phyloP scores from a whole-genome alignment of 345 rosid genomes.

The Leavenworthia alabamica region DNA sequence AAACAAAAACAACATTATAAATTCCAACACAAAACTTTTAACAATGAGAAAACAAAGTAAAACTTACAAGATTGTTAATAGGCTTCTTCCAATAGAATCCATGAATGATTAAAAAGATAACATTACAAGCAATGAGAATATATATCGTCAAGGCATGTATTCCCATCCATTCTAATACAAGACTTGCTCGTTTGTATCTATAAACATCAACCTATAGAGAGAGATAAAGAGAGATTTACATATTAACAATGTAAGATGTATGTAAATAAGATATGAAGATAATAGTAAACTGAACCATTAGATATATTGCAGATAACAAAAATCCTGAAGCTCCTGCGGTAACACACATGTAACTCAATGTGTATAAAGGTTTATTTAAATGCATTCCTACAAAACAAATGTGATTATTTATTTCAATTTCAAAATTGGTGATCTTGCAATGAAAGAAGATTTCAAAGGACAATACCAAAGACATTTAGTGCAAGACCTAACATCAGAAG shows the following conservation, averaged over 20 bases:
- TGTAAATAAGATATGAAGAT: neutral
- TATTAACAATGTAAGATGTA: neutral
- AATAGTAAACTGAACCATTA: slow-evolving; percentile 42
- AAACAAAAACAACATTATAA: neutral
- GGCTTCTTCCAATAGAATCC: slow-evolving; percentile 82
- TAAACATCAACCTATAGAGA: slow-evolving; percentile 60
- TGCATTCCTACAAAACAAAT: slow-evolving; percentile 55
- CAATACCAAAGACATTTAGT: slow-evolving; percentile 51
- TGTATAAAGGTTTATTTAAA: slow-evolving; percentile 75
- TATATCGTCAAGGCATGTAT: slow-evolving; percentile 63
- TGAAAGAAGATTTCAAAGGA: neutral
- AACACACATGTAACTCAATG: slow-evolving; percentile 69
- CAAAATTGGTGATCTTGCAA: too few species aligned
- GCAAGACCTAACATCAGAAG: slow-evolving; percentile 48
- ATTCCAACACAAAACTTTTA: neutral
- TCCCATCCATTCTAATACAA: slow-evolving; percentile 82
- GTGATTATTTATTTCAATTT: too few species aligned
- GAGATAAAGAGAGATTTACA: neutral
- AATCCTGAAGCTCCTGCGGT: slow-evolving; percentile 75
- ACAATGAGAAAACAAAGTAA: neutral
- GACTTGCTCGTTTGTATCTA: slow-evolving; percentile 41
- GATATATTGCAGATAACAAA: slow-evolving; percentile 54
- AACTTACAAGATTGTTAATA: slow-evolving; percentile 59
- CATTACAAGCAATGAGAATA: slow-evolving; percentile 57
- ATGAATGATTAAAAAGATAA: slow-evolving; percentile 54